A percentile compares a stretch with the other conserved stretches of the same genome.
These are phyloP conservation scores for Barnettozyma hawaiiensis DNA, from an alignment of 1,139 yeast genomes.

Conservation along the genomic window DNA sequence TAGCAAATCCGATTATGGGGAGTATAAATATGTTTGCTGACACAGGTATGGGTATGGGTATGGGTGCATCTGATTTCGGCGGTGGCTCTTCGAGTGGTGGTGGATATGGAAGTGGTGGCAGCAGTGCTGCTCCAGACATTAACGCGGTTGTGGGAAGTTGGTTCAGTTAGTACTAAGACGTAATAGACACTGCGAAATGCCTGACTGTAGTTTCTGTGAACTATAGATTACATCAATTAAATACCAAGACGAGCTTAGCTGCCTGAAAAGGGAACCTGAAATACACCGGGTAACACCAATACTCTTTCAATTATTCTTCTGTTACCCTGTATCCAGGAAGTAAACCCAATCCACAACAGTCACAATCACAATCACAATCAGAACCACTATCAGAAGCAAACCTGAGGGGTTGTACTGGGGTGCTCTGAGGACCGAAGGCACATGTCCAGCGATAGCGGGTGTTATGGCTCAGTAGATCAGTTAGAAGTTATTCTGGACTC, in stretches of 20 bases:
- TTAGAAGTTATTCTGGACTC: not conserved
- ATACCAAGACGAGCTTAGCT: no score
- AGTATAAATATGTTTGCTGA: conserved; percentile 3
- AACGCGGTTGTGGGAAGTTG: conserved; percentile 12
- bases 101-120: conserved; percentile 1
- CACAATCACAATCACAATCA: no score
- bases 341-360: no score
- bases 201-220: no score
- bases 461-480: not conserved
- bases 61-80: conserved; percentile 6
- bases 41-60: conserved; percentile 6
- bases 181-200: not conserved
- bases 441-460: not conserved
- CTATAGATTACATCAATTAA: no score
- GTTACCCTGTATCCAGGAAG: no score
- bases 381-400: no score
- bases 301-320: no score
- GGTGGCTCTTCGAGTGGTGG: conserved; percentile 3
- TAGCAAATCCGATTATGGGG: conserved; percentile 1
- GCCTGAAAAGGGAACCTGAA: no score
- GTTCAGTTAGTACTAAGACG: conserved; percentile 13
- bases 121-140: conserved; percentile 1
- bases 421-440: not conserved
- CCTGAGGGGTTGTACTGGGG: not conserved
- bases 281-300: no score